A percentile compares a stretch with the other conserved stretches of the same genome.
Evolutionary conservation across 2,329 filamentous ascomycete species (phyloP).

Genomic region (Curvularia sp.): DNA sequence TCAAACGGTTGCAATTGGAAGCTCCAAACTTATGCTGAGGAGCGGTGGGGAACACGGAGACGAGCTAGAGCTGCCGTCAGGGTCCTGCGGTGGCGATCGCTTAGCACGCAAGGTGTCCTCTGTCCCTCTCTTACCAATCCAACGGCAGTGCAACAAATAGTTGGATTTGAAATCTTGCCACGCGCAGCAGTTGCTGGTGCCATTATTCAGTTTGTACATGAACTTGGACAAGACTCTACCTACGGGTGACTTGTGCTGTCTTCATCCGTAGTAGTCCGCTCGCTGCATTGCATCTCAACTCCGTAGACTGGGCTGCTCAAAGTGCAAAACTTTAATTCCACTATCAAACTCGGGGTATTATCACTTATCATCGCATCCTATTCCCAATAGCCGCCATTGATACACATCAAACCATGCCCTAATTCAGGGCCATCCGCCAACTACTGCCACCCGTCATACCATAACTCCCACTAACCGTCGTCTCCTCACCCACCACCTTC

Average conservation of each 20-base stretch:
- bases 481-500: constrained; percentile 30
- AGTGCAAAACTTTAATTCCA: neutral
- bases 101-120: constrained; percentile 45
- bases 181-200: neutral
- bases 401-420: neutral
- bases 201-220: neutral
- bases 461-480: constrained; percentile 45
- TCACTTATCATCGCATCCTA: neutral
- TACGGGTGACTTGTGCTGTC: neutral
- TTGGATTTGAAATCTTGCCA: neutral
- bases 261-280: neutral
- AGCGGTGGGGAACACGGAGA: constrained; percentile 23
- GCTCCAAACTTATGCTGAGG: constrained; percentile 25
- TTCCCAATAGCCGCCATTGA: neutral
- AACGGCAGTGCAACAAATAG: constrained; percentile 10
- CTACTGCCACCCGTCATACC: constrained; percentile 40
- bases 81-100: constrained; percentile 31
- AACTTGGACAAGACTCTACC: too few species aligned
- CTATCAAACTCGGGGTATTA: neutral
- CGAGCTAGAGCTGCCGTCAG: constrained; percentile 28
- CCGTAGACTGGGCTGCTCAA: neutral
- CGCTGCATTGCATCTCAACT: neutral
- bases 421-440: constrained; percentile 42
- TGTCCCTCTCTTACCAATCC: constrained; percentile 41
- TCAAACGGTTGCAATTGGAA: constrained; percentile 26